A percentile compares a stretch with the other conserved stretches of the same genome.
Conservation (phyloP, 2,329 filamentous ascomycete genomes). For the Aspergillus sojae region DNA sequence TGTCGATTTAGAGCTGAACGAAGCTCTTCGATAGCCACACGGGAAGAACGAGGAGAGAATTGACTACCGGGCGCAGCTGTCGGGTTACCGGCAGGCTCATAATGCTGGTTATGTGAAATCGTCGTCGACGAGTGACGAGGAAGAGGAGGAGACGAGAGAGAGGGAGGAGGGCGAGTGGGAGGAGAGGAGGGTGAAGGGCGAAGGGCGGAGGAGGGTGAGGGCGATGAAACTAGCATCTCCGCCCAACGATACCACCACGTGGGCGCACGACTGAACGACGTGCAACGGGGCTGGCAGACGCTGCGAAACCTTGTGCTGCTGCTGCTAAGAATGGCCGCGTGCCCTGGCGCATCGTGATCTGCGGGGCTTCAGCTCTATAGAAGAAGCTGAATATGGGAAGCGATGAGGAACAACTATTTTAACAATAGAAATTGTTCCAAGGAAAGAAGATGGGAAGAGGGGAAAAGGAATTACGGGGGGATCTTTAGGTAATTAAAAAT, state of each 20-base stretch:
- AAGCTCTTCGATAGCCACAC: constrained; percentile 44
- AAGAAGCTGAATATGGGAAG: constrained; percentile 13
- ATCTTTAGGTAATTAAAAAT: background rate
- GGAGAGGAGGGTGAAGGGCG: constrained; percentile 34
- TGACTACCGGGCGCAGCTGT: constrained; percentile 23
- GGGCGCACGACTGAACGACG: constrained; percentile 40
- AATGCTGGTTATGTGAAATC: constrained; percentile 26
- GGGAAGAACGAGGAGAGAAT: constrained; percentile 38
- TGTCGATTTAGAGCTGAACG: constrained; percentile 42
- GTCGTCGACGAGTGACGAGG: constrained; percentile 14
- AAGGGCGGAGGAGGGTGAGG: constrained; percentile 44
- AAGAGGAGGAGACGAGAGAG: constrained; percentile 19
- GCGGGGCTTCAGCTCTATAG: constrained; percentile 18
- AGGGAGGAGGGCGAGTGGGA: constrained; percentile 23
- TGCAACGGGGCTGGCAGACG: constrained; percentile 28
- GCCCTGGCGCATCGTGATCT: constrained; percentile 34
- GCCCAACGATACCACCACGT: constrained; percentile 39
- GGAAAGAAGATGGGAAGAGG: background rate
- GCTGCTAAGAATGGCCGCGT: constrained; percentile 22
- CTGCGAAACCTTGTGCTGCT: constrained; percentile 34
- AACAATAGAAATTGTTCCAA: background rate
- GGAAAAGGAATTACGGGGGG: constrained; percentile 2
- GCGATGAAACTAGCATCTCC: constrained; percentile 46
- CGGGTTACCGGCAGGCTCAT: constrained; percentile 34
- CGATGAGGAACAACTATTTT: background rate